These are phyloP conservation scores for Colletotrichum sp. DNA, from an alignment of 2,329 filamentous ascomycete genomes.

Conservation along the genomic window DNA sequence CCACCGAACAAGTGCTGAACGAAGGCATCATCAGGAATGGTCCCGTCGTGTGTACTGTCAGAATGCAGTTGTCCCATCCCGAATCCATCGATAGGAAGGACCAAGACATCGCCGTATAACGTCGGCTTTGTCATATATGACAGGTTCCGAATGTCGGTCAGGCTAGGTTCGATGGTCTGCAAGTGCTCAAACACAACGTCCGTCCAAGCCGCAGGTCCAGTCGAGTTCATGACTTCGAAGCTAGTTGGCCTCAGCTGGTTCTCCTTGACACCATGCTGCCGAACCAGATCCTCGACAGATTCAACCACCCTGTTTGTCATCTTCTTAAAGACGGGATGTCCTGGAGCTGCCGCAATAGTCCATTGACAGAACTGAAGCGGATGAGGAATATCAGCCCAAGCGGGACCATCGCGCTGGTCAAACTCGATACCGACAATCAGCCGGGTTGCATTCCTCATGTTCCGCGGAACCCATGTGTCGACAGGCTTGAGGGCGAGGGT, in stretches of 20 bases:
- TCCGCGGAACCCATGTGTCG: conserved; percentile 36
- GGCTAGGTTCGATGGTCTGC: conserved; percentile 22
- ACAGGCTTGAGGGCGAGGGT: conserved; percentile 40
- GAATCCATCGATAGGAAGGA: conserved; percentile 31
- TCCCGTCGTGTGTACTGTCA: conserved; percentile 29
- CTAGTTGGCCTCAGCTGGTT: conserved; percentile 24
- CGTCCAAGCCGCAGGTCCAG: conserved; percentile 36
- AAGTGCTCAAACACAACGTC: conserved; percentile 34
- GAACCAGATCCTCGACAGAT: conserved; percentile 23
- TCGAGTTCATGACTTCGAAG: conserved; percentile 35
- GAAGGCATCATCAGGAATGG: conserved; percentile 27
- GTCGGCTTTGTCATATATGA: conserved; percentile 20
- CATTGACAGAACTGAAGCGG: conserved; percentile 27
- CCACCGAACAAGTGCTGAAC: conserved; percentile 29
- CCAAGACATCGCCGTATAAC: conserved; percentile 25
- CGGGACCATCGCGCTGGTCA: conserved; percentile 27
- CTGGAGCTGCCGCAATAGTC: conserved; percentile 25
- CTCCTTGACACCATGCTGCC: not conserved
- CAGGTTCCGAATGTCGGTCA: conserved; percentile 3
- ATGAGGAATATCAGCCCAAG: conserved; percentile 23
- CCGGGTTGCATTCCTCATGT: conserved; percentile 7
- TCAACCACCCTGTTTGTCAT: conserved; percentile 29
- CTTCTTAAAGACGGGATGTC: conserved; percentile 31
- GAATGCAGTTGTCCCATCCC: conserved; percentile 33
- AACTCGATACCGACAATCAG: conserved; percentile 34